Percentiles rank a stretch among this genome's conserved stretches.
Conservation (phyloP, 1,139 yeast genomes). For the Yamadazyma atmosphaerica region DNA sequence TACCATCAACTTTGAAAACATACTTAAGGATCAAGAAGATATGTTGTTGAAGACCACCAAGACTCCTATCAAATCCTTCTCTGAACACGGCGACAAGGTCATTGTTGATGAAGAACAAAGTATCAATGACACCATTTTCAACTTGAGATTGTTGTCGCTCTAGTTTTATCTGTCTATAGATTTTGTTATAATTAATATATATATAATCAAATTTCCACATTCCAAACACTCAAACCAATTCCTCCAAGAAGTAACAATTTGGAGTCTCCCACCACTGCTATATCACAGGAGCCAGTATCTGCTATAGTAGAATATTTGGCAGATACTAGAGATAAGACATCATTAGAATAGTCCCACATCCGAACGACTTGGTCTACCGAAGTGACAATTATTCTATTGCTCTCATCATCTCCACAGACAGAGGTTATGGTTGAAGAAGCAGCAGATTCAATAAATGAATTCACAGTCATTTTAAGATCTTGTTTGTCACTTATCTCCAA, state of each 20-base stretch:
- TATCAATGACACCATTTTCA: constrained; percentile 82
- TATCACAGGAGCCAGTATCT: constrained; percentile 77
- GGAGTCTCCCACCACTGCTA: constrained; percentile 23
- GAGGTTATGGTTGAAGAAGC: constrained; percentile 89
- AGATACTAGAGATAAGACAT: constrained; percentile 35
- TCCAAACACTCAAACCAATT: constrained; percentile 66
- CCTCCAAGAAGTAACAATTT: constrained; percentile 60
- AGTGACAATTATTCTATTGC: constrained; percentile 39
- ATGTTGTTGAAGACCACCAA: constrained; percentile 78
- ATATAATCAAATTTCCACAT: no score
- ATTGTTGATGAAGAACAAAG: constrained; percentile 89
- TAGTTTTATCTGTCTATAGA: constrained; percentile 19
- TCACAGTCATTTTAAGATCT: constrained; percentile 20
- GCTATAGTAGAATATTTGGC: constrained; percentile 77
- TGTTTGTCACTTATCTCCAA: constrained; percentile 24
- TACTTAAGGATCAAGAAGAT: constrained; percentile 63
- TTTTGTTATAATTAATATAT: constrained; percentile 2
- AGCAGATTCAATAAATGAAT: constrained; percentile 50
- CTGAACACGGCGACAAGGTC: constrained; percentile 41
- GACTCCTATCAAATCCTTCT: constrained; percentile 50
- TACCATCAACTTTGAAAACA: constrained; percentile 64
- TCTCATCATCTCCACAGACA: constrained; percentile 26
- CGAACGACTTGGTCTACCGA: constrained; percentile 81
- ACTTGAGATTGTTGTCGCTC: constrained; percentile 73
- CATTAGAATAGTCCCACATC: constrained; percentile 51